Conservation (phyloP, 169 alveolate genomes). For the Eimeria zaria region DNA sequence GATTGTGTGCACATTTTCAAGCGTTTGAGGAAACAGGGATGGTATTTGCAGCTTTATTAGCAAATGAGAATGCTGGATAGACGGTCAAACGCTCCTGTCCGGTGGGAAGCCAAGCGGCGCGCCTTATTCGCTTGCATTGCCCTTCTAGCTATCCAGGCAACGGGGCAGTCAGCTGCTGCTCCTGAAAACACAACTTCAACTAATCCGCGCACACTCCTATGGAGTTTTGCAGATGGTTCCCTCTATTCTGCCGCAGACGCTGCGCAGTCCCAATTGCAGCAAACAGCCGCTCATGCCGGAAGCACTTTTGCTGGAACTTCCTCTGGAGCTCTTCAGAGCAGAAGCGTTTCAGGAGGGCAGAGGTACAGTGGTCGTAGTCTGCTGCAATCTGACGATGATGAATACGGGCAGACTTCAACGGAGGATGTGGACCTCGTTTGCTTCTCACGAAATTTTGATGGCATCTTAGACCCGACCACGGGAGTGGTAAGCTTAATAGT, state of each 20-base stretch:
- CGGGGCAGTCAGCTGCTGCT: background rate
- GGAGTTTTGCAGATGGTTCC: background rate
- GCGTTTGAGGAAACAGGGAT: background rate
- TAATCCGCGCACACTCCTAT: background rate
- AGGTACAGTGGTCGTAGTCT: background rate
- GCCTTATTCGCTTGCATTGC: background rate
- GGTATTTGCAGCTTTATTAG: background rate
- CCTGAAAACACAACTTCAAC: background rate
- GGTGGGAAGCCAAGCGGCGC: background rate
- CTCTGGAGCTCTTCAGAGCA: background rate
- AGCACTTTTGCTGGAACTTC: background rate
- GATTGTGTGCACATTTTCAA: background rate
- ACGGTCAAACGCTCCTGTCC: background rate
- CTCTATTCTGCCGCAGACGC: background rate
- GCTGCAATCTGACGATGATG: background rate
- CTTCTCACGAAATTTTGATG: background rate
- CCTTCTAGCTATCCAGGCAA: background rate
- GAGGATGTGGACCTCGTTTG: slow-evolving; percentile 1
- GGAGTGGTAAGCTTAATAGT: slow-evolving; percentile 5
- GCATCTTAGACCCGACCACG: slow-evolving; percentile 7
- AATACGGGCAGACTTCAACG: background rate
- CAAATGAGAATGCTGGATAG: background rate
- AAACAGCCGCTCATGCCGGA: background rate
- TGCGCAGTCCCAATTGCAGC: background rate
- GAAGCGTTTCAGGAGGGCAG: background rate